A percentile compares a stretch with the other conserved stretches of the same genome.
Evolutionary conservation across 768 basidiomycete species (phyloP).

Genomic region (Dioszegia aurantiaca): DNA sequence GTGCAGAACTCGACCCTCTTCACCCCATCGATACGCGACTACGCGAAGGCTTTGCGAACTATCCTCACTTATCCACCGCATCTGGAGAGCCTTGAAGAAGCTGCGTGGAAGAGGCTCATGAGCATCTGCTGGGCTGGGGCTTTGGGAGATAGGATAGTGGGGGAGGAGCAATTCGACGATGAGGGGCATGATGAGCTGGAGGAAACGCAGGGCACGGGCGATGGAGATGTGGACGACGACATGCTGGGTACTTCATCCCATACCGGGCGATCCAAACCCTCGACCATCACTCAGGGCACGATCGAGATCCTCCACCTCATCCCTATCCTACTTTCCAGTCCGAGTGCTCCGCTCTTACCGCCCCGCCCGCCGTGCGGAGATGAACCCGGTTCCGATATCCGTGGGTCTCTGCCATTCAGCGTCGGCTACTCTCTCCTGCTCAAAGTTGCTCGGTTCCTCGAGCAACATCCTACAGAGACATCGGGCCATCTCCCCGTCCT

Average conservation of each 20-base stretch:
- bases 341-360: conserved; percentile 41
- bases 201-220: conserved; percentile 1
- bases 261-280: neutral
- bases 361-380: conserved; percentile 17
- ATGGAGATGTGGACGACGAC: conserved; percentile 6
- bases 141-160: conserved; percentile 59
- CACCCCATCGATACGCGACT: conserved; percentile 69
- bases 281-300: conserved; percentile 58
- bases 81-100: conserved; percentile 67
- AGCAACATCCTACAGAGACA: conserved; percentile 67
- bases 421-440: conserved; percentile 57
- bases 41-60: conserved; percentile 70
- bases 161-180: conserved; percentile 49
- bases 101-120: conserved; percentile 66
- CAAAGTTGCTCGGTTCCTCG: conserved; percentile 65
- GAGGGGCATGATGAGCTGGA: conserved; percentile 37
- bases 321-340: conserved; percentile 55
- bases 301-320: conserved; percentile 64
- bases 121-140: conserved; percentile 74
- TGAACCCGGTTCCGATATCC: no score
- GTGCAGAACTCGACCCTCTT: conserved; percentile 60
- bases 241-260: conserved; percentile 4
- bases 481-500: conserved; percentile 76
- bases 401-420: conserved; percentile 1
- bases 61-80: conserved; percentile 70